phyloP scores from a whole-genome alignment of 1,284 basidiomycete species.

The Volvariella volvacea region DNA sequence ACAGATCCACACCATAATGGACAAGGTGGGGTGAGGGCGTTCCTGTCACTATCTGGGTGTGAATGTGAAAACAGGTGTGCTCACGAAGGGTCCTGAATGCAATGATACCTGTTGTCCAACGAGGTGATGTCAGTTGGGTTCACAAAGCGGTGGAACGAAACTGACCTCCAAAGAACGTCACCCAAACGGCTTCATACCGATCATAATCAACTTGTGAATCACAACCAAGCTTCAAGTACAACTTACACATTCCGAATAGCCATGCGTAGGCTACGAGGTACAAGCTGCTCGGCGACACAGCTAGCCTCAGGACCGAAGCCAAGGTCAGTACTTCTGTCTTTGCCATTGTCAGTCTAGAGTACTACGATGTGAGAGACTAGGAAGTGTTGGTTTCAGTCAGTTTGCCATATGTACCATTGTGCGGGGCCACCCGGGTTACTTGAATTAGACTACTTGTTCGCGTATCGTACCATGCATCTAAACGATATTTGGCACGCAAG shows the following conservation, averaged over 20 bases:
- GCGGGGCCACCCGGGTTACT: too few relatives aligned
- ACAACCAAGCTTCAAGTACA: not conserved
- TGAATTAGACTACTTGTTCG: too few relatives aligned
- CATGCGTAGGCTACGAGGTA: slow-evolving; percentile 54
- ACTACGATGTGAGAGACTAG: too few relatives aligned
- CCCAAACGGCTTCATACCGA: slow-evolving; percentile 45
- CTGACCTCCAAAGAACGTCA: slow-evolving; percentile 60
- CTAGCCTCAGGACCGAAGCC: slow-evolving; percentile 29
- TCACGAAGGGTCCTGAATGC: slow-evolving; percentile 50
- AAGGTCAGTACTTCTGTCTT: slow-evolving; percentile 32
- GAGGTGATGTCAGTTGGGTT: not conserved
- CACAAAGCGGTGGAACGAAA: too few relatives aligned
- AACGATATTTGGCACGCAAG: too few relatives aligned
- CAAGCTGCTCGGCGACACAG: slow-evolving; percentile 36
- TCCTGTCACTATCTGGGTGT: not conserved
- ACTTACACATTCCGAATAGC: slow-evolving; percentile 66
- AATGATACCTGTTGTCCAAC: slow-evolving; percentile 41
- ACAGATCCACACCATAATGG: too few relatives aligned
- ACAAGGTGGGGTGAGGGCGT: too few relatives aligned
- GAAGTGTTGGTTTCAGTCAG: too few relatives aligned
- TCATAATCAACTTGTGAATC: not conserved
- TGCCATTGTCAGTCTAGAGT: slow-evolving; percentile 26
- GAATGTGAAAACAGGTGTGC: slow-evolving; percentile 16
- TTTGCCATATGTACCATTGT: too few relatives aligned
- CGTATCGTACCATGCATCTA: too few relatives aligned